Base-by-base conservation (phyloP, 495 filamentous ascomycete species). In the Xylaria flabelliformis region DNA sequence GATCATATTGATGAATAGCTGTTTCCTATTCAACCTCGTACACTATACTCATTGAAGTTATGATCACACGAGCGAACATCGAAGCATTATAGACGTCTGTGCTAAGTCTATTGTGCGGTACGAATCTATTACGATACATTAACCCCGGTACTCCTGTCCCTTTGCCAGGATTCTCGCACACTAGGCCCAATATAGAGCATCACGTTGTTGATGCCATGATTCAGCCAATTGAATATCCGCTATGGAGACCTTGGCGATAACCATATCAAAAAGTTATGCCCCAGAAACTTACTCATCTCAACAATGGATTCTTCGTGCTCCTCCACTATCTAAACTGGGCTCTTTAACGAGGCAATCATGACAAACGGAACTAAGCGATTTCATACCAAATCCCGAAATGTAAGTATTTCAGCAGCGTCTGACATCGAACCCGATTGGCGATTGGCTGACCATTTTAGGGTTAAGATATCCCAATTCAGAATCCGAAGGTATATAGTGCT, bases 341-440 rank as follows among this genome's bases (percentile, higher is more conserved):
- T 26, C 46, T 19, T 41, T 13, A 48, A 15, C 13, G 15, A 53
- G 34, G 26, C 32, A 24, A 70, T 56, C n/a, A 71, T 71, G 72
- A 12, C 48, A 10, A 34, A 34, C 59, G 67, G 72, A 44, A 71
- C 67, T 29, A 68, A 69, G 24, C 46, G 41, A 8, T 76, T 74
- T 64, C 76, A 77, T 58, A 70, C 39, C n/a, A 78, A 75, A 64
- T 75, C 76, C 29, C 72, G 75, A 41, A 77, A 78, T 68, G 72
- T 69, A 34, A 46, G 53, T 67, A 64, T 64, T 19, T 51, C 51
- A 15, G 39, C 39, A n/a, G 9, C 29, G 10, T 44, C 26, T 13
- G 34, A n/a, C 21, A n/a, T 12, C 0, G 21, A 46, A 44, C 4
- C 5, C 44, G 46, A 34, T 51, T 67, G 29, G 48, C 44, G 46